These are phyloP conservation scores for Fusarium sp. DNA, from an alignment of 2,329 filamentous ascomycete species.

Conservation along the genomic window DNA sequence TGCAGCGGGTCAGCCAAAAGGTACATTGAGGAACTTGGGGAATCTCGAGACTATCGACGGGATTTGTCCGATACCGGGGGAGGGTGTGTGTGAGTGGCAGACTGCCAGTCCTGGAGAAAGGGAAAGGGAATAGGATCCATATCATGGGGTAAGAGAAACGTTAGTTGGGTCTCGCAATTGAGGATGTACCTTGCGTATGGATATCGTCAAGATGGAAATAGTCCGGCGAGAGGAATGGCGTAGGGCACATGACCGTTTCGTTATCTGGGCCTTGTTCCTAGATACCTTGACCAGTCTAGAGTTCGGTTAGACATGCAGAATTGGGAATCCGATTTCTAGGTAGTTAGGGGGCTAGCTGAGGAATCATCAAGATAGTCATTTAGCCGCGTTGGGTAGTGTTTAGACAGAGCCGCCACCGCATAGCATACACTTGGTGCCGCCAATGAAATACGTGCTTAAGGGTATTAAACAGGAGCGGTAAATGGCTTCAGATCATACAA, in stretches of 20 bases:
- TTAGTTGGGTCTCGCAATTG: constrained; percentile 19
- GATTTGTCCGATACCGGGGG: constrained; percentile 37
- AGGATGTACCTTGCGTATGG: constrained; percentile 5
- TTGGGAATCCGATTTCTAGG: not conserved
- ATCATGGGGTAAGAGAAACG: constrained; percentile 28
- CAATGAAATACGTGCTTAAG: not conserved
- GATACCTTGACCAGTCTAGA: not conserved
- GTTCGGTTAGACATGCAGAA: not conserved
- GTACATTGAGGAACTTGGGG: constrained; percentile 23
- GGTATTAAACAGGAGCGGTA: not conserved
- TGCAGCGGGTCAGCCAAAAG: constrained; percentile 17
- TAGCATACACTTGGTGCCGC: not conserved
- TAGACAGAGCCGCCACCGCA: not conserved
- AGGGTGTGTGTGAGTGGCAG: not conserved
- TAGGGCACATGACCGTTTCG: constrained; percentile 4
- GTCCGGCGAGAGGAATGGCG: not conserved
- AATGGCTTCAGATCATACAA: no score
- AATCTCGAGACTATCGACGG: not conserved
- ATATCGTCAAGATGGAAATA: not conserved
- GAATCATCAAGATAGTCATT: not conserved
- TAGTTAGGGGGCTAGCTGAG: not conserved
- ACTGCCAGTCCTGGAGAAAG: not conserved
- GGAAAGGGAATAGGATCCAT: not conserved
- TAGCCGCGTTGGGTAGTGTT: not conserved
- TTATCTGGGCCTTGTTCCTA: not conserved